Base-by-base conservation (phyloP, 306 rosid species). In the Hylodesmum podocarpum region DNA sequence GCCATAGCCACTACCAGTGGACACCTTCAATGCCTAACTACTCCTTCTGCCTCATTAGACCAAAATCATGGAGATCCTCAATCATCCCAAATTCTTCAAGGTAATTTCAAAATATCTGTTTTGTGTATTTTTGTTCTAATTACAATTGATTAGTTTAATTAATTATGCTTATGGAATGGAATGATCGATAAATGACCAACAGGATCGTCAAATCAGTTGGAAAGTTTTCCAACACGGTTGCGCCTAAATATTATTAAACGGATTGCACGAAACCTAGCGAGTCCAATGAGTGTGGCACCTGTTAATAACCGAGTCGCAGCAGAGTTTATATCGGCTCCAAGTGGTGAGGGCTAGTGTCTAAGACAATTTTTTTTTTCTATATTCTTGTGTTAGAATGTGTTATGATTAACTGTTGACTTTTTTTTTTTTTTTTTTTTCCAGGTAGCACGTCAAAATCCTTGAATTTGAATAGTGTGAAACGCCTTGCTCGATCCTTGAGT, bases 391-490 rank as follows among this genome's bases (percentile, higher is more conserved):
- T 8, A 37, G 10, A 64, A 12, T 5, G 2, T 4, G 16, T 27
- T 19, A 0, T 39, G 2, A 1, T 8, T 43, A 5, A 4, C 3
- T 3, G 9, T 25, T 67, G 11, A 27, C 4, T 15, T 29, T 4
- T 25, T 44, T 15, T 15, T 3, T 3, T 4, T 64, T 1, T 14
- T 67, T 73, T 4, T 64, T 1, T 14, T 67, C 70, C 73, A 22
- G 79, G 83, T 39, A 78, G 77, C 77, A 72, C 69, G 11, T 66
- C 74, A 0, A 75, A 63, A 44, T 70, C 82, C 16, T 53, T 87
- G 27, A 81, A 90, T 37, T 82, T 90, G 46, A 90, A 47, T 76
- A 37, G 79, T 21, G 80, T 87, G 37, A 91, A 87, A 49, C 79
- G 66, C 31, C 82, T 90, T 25, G 93, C 89, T 0, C 78, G 89